These are phyloP conservation scores for Alternaria consortialis DNA, from an alignment of 2,329 filamentous ascomycete species.

Conservation along the genomic window DNA sequence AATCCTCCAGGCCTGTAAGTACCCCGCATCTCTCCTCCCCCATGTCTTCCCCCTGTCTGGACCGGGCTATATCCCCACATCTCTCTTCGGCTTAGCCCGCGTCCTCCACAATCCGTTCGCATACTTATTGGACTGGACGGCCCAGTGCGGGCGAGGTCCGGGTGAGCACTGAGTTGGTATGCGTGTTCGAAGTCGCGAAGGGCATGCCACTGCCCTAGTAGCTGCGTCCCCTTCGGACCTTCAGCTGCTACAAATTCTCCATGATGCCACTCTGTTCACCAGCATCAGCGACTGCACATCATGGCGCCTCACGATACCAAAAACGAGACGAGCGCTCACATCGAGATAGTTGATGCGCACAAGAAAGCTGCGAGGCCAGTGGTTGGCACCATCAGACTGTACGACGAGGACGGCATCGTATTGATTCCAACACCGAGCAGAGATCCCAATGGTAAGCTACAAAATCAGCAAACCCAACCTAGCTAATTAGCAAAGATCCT, in stretches of 20 bases:
- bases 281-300: not conserved
- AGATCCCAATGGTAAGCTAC: slow-evolving; percentile 20
- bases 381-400: slow-evolving; percentile 21
- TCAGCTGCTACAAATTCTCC: slow-evolving; percentile 1
- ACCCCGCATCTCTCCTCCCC: slow-evolving; percentile 3
- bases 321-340: slow-evolving; percentile 10
- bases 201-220: not conserved
- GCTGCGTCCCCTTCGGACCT: not conserved
- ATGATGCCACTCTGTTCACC: not conserved
- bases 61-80: slow-evolving; percentile 11
- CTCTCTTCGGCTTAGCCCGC: slow-evolving; percentile 1
- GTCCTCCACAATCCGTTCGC: slow-evolving; percentile 21
- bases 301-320: slow-evolving; percentile 14
- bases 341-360: slow-evolving; percentile 18
- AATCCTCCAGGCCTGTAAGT: not conserved
- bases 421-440: slow-evolving; percentile 21
- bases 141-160: slow-evolving; percentile 17
- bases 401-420: slow-evolving; percentile 20
- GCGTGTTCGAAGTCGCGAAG: not conserved
- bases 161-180: slow-evolving; percentile 3
- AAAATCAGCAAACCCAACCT: not conserved
- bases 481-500: slow-evolving; percentile 5
- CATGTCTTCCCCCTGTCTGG: slow-evolving; percentile 1
- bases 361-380: slow-evolving; percentile 23
- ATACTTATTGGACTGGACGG: slow-evolving; percentile 18